Percentiles rank a stretch among this genome's conserved stretches.
These are phyloP conservation scores for Madurella fahalii DNA, from an alignment of 2,329 filamentous ascomycete genomes.

Conservation along the genomic window DNA sequence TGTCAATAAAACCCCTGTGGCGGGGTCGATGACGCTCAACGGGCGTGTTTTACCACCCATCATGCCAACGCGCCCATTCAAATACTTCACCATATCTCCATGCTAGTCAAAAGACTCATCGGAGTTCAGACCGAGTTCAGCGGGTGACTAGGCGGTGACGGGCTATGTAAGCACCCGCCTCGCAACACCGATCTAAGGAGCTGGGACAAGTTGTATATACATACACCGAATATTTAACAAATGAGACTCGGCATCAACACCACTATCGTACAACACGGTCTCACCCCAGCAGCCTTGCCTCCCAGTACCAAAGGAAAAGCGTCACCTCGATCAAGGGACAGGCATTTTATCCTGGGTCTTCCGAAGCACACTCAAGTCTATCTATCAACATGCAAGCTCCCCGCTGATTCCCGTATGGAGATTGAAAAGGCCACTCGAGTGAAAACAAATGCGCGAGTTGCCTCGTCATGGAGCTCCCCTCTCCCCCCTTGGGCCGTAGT, in stretches of 20 bases:
- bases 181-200: too few species aligned
- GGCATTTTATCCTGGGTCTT: background rate
- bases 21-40: too few species aligned
- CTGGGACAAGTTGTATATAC: background rate
- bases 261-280: background rate
- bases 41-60: too few species aligned
- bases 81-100: too few species aligned
- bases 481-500: slow-evolving; percentile 7
- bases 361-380: background rate
- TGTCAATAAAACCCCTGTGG: too few species aligned
- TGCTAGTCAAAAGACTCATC: too few species aligned
- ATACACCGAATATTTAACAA: background rate
- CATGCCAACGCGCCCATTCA: too few species aligned
- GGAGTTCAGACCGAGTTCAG: too few species aligned
- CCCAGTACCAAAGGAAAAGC: background rate
- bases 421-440: background rate
- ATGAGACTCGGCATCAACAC: background rate
- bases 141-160: too few species aligned
- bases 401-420: too few species aligned
- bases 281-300: background rate
- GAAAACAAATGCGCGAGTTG: background rate
- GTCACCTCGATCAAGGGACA: background rate
- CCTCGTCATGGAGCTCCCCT: background rate
- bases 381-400: background rate
- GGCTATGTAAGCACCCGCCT: too few species aligned